A percentile compares a stretch with the other conserved stretches of the same genome.
These are phyloP conservation scores for Osmozyma mogii DNA, from an alignment of 805 yeast species.

Conservation along the genomic window DNA sequence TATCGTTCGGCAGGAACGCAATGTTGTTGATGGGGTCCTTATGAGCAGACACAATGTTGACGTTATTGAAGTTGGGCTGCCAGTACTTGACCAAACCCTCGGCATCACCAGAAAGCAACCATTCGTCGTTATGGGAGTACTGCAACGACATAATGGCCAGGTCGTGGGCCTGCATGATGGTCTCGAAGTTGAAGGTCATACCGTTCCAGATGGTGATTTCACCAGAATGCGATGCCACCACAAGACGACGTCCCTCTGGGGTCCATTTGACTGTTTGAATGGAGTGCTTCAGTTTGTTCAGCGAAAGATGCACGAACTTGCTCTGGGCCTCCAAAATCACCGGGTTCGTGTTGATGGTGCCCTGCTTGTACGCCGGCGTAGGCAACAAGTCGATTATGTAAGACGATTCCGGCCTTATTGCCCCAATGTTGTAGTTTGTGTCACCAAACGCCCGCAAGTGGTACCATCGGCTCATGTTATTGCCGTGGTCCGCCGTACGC, in stretches of 20 bases:
- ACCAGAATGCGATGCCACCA: constrained; percentile 88
- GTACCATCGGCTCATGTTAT: constrained; percentile 60
- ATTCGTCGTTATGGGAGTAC: constrained; percentile 86
- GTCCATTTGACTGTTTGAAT: constrained; percentile 92
- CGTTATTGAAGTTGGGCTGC: constrained; percentile 98
- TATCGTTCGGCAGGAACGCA: constrained; percentile 83
- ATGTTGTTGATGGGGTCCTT: constrained; percentile 79
- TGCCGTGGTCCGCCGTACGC: constrained; percentile 73
- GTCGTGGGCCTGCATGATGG: constrained; percentile 98
- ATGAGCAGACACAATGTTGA: constrained; percentile 68
- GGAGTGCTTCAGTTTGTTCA: constrained; percentile 87
- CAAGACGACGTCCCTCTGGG: constrained; percentile 85
- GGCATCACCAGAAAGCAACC: constrained; percentile 92
- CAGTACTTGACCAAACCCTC: constrained; percentile 88
- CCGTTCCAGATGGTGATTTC: constrained; percentile 98
- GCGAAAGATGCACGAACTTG: constrained; percentile 83
- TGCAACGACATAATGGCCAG: constrained; percentile 70
- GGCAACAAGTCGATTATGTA: constrained; percentile 60
- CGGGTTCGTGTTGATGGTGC: constrained; percentile 20
- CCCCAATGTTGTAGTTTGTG: constrained; percentile 39
- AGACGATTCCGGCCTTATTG: constrained; percentile 60
- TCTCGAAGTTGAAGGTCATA: constrained; percentile 87
- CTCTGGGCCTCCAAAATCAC: constrained; percentile 60
- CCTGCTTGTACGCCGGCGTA: constrained; percentile 46
- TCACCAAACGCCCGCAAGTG: constrained; percentile 38